Percentiles rank a stretch among this genome's conserved stretches.
phyloP scores from a whole-genome alignment of 2,329 filamentous ascomycete genomes.

The Thielaviopsis punctulata region DNA sequence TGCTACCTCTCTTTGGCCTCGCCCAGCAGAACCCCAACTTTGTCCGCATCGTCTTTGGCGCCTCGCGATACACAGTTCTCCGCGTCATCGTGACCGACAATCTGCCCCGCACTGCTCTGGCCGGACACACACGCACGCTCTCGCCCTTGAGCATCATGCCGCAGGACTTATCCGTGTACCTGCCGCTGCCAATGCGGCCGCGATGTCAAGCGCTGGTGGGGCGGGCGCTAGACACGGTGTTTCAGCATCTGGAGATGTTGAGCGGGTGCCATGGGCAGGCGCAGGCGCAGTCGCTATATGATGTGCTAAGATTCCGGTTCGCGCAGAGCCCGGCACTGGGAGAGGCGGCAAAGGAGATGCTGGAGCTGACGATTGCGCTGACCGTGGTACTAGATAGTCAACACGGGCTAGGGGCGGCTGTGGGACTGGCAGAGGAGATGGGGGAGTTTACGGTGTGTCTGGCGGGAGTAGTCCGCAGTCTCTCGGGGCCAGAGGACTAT shows the following conservation, averaged over 20 bases:
- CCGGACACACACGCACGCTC: neutral
- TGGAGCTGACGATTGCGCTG: slow-evolving; percentile 14
- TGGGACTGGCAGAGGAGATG: slow-evolving; percentile 15
- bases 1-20: neutral
- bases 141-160: neutral
- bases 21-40: neutral
- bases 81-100: neutral
- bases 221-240: neutral
- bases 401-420: slow-evolving; percentile 17
- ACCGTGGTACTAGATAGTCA: slow-evolving; percentile 18
- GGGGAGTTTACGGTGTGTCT: slow-evolving; percentile 16
- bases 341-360: slow-evolving; percentile 4
- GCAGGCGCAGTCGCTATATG: neutral
- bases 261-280: neutral
- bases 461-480: slow-evolving; percentile 13
- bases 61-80: neutral
- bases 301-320: slow-evolving; percentile 4
- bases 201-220: neutral
- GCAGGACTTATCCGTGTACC: neutral
- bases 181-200: neutral
- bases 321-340: slow-evolving; percentile 1
- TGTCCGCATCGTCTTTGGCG: neutral
- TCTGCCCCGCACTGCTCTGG: slow-evolving; percentile 2
- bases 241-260: slow-evolving; percentile 3
- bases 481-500: slow-evolving; percentile 8